Evolutionary conservation across 2,329 filamentous ascomycete species (phyloP).

Genomic region (Acrodontium crateriforme): DNA sequence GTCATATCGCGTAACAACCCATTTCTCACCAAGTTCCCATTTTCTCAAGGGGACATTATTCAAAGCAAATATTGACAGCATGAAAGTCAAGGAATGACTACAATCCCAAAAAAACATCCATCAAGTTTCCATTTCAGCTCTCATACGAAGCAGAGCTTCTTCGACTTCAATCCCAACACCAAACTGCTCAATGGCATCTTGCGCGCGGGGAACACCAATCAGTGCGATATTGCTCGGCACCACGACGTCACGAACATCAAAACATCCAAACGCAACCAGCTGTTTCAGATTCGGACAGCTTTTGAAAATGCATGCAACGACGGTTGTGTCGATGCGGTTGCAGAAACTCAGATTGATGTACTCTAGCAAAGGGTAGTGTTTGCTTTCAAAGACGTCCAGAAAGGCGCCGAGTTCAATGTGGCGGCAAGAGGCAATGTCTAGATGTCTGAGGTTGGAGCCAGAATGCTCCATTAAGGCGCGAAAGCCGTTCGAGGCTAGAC

Average conservation of each 20-base stretch:
- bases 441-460: conserved; percentile 45
- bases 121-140: conserved; percentile 13
- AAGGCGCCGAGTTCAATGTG: conserved; percentile 64
- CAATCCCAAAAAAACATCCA: too few species aligned
- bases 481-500: conserved; percentile 65
- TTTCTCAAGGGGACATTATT: too few species aligned
- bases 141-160: conserved; percentile 21
- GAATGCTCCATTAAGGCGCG: conserved; percentile 75
- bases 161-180: conserved; percentile 25
- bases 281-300: conserved; percentile 35
- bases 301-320: conserved; percentile 38
- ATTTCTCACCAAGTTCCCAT: too few species aligned
- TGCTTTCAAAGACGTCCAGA: conserved; percentile 54
- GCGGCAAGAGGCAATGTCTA: conserved; percentile 75
- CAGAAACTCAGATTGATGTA: conserved; percentile 52
- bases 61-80: too few species aligned
- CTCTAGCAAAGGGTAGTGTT: conserved; percentile 53
- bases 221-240: conserved; percentile 45
- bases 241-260: conserved; percentile 41
- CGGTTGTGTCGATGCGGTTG: conserved; percentile 39
- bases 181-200: conserved; percentile 42
- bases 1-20: too few species aligned
- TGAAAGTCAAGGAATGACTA: too few species aligned
- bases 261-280: conserved; percentile 49
- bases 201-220: conserved; percentile 45